Evolutionary conservation across 257 asterid species (phyloP), one percentile per base, ranked within the genome.

Genomic region (Solanum arcanum): DNA sequence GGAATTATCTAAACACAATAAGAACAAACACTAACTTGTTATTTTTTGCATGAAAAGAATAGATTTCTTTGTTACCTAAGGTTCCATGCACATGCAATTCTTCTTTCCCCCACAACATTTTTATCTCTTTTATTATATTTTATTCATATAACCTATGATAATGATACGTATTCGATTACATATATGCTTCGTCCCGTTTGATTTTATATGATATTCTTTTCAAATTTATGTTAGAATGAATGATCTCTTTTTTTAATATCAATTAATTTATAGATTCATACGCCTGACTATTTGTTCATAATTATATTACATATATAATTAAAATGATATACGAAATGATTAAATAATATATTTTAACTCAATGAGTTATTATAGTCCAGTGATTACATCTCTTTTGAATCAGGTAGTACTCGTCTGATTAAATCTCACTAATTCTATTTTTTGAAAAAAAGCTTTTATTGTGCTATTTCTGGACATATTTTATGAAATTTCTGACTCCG

Each of bases 81-180:
- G 82, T 88, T 89, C 90, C 94, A 91, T 90, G 92, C 94, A 94
- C 95, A 92, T 94, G 97, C 93, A 87, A 87, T 89, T 83, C 87
- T 56, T 85, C 85, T 27, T 35, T 6, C 29, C 69, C 86, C 72
- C 77, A 62, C 44, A 83, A 84, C 74, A 83, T 81, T 21, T 29
- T 16, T 37, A 35, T 25, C 35, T 25, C 15, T 83, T 56, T 20
- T 60, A 31, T 49, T 81, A 5, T 52, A 82, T 83, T 37, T 83
- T 83, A 21, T 59, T 83, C 5, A 9, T 59, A 35, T 52, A 35
- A 21, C 33, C 9, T 27, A 16, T 46, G 10, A 46, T 46, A 23
- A 41, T n/a, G 27, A 27, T 27, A 46, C 42, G 44, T 35, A 80
- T 47, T 46, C 3, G 68, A 18, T 80, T 80, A 78, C 21, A 16